phyloP scores from a whole-genome alignment of 2,329 filamentous ascomycete species.

The Monosporascus ibericus region DNA sequence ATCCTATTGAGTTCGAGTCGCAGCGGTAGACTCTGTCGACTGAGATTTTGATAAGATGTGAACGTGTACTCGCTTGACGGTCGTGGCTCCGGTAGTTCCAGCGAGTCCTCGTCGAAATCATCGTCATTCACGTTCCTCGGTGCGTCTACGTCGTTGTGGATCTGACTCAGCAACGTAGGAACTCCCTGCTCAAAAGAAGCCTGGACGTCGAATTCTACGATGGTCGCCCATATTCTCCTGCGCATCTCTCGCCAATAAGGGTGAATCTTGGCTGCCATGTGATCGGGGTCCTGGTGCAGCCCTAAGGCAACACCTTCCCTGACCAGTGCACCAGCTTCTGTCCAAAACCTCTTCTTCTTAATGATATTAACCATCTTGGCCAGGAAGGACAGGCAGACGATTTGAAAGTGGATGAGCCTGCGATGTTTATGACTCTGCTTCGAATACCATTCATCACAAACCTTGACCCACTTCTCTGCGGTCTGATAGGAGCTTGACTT shows the following conservation, averaged over 20 bases:
- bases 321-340: conserved; percentile 47
- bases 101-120: conserved; percentile 48
- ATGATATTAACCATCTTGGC: conserved; percentile 57
- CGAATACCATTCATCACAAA: conserved; percentile 47
- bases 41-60: conserved; percentile 52
- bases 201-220: conserved; percentile 57
- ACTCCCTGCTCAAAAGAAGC: conserved; percentile 55
- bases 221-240: conserved; percentile 53
- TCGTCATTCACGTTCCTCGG: conserved; percentile 54
- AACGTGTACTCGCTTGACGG: conserved; percentile 49
- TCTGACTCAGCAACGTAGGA: conserved; percentile 50
- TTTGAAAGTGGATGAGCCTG: conserved; percentile 54
- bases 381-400: conserved; percentile 53
- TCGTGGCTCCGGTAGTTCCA: conserved; percentile 44
- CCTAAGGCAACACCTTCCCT: conserved; percentile 54
- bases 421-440: conserved; percentile 57
- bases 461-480: conserved; percentile 51
- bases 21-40: conserved; percentile 48
- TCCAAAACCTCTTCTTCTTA: conserved; percentile 62
- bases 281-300: conserved; percentile 52
- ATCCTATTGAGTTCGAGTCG: conserved; percentile 52
- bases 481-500: conserved; percentile 50
- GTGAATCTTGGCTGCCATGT: conserved; percentile 48
- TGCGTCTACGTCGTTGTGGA: conserved; percentile 49
- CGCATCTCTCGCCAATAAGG: conserved; percentile 59